Evolutionary conservation across 371 early-diverging fungal species (phyloP).

Genomic region (Zychaea mexicana): DNA sequence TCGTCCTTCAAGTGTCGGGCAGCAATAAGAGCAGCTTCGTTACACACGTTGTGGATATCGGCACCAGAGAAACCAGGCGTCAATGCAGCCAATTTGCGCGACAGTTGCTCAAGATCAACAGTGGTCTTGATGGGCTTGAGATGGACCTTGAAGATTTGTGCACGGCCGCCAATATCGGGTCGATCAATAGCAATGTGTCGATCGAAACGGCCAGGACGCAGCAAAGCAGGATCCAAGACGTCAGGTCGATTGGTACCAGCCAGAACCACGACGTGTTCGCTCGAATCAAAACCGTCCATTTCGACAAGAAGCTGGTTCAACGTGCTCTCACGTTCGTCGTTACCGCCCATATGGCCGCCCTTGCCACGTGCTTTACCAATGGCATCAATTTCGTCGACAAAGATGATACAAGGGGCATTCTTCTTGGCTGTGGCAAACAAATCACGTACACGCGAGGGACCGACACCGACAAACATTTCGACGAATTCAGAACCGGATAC

Average conservation of each 20-base stretch:
- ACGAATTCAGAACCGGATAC: conserved; percentile 99
- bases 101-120: conserved; percentile 17
- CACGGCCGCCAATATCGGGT: conserved; percentile 95
- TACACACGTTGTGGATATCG: conserved; percentile 97
- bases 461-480: conserved; percentile 99
- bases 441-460: conserved; percentile 97
- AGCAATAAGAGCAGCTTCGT: conserved; percentile 98
- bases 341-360: conserved; percentile 89
- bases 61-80: conserved; percentile 98
- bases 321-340: conserved; percentile 98
- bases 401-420: conserved; percentile 98
- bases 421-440: conserved; percentile 97
- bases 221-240: conserved; percentile 89
- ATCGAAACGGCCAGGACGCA: conserved; percentile 99
- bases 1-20: conserved; percentile 80
- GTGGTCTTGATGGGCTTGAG: conserved; percentile 73
- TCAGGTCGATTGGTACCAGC: conserved; percentile 97
- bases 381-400: conserved; percentile 99
- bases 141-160: conserved; percentile 95
- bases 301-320: conserved; percentile 98
- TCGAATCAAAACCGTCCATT: conserved; percentile 98
- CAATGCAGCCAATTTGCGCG: conserved; percentile 68
- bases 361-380: conserved; percentile 98
- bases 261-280: conserved; percentile 92
- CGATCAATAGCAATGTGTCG: conserved; percentile 96